phyloP scores from a whole-genome alignment of 768 basidiomycete genomes.

The Neoboletus brunneissimus region DNA sequence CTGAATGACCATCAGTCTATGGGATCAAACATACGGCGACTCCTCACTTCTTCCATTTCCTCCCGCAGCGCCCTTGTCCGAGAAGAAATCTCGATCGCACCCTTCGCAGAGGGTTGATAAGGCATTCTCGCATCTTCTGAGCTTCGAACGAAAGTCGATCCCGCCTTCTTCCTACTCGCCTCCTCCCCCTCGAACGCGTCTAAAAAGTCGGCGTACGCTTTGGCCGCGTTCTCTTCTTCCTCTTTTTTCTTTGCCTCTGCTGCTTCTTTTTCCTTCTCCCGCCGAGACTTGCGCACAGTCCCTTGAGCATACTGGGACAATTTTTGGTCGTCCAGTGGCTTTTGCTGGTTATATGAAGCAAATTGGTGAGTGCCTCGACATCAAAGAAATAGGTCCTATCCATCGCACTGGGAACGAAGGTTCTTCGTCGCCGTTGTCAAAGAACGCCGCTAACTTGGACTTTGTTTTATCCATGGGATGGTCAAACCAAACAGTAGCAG shows the following conservation, averaged over 20 bases:
- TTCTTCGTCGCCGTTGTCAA: conserved; percentile 83
- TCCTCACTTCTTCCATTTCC: conserved; percentile 34
- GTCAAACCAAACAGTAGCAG: conserved; percentile 1
- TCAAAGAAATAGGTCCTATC: conserved; percentile 61
- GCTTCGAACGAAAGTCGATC: conserved; percentile 62
- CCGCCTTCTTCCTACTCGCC: conserved; percentile 44
- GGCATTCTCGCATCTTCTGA: conserved; percentile 37
- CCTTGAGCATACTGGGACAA: conserved; percentile 82
- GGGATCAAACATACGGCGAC: conserved; percentile 1
- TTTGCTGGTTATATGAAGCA: conserved; percentile 63
- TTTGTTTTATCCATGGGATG: conserved; percentile 35
- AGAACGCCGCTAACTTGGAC: conserved; percentile 70
- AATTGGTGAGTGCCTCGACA: conserved; percentile 58
- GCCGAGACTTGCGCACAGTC: conserved; percentile 82
- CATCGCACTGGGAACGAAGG: conserved; percentile 89
- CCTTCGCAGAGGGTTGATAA: conserved; percentile 44
- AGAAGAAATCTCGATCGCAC: conserved; percentile 29
- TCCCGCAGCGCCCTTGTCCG: conserved; percentile 32
- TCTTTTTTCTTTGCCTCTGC: conserved; percentile 86
- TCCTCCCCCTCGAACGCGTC: conserved; percentile 81
- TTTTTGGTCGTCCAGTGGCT: conserved; percentile 82
- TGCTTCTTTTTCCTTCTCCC: conserved; percentile 90
- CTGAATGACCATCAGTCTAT: conserved; percentile 30
- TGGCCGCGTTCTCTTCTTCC: conserved; percentile 76
- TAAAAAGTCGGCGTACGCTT: conserved; percentile 80